Conservation (phyloP, 495 filamentous ascomycete species). For the Chaetomidium leptoderma region DNA sequence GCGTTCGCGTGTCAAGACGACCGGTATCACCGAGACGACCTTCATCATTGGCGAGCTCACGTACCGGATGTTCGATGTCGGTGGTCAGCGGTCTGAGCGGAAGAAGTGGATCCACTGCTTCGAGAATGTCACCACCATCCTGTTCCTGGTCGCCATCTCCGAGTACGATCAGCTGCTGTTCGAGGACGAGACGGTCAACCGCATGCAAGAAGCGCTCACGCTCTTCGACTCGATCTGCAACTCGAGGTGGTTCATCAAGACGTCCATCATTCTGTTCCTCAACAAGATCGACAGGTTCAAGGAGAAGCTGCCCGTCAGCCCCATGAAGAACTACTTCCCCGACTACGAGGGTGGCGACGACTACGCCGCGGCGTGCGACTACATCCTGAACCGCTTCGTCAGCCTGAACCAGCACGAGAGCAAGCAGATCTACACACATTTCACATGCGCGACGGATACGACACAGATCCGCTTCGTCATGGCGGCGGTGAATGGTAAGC, state of each 20-base stretch:
- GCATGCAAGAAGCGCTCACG: slow-evolving; percentile 98
- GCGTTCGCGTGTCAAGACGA: slow-evolving; percentile 96
- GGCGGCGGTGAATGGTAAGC: slow-evolving; percentile 96
- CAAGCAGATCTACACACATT: slow-evolving; percentile 99
- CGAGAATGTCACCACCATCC: slow-evolving; percentile 97
- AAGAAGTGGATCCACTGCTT: slow-evolving; percentile 99
- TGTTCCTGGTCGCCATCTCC: slow-evolving; percentile 97
- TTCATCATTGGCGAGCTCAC: slow-evolving; percentile 98
- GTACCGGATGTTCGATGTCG: slow-evolving; percentile 99
- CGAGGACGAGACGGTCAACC: slow-evolving; percentile 92
- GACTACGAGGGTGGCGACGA: slow-evolving; percentile 96
- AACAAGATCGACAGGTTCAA: slow-evolving; percentile 99
- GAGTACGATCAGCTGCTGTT: slow-evolving; percentile 98
- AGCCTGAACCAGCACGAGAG: slow-evolving; percentile 97
- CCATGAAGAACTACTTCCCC: slow-evolving; percentile 99
- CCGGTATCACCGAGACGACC: slow-evolving; percentile 97
- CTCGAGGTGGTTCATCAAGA: slow-evolving; percentile 99
- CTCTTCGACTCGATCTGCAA: slow-evolving; percentile 99
- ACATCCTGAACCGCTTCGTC: slow-evolving; percentile 95
- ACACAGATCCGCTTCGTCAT: slow-evolving; percentile 99
- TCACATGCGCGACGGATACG: slow-evolving; percentile 97
- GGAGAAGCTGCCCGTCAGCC: slow-evolving; percentile 98
- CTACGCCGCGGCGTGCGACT: slow-evolving; percentile 90
- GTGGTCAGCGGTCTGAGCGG: slow-evolving; percentile 95
- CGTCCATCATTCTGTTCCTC: slow-evolving; percentile 97